Base-by-base conservation (phyloP, 176 grass and related monocot genomes). In the Eleusine indica region DNA sequence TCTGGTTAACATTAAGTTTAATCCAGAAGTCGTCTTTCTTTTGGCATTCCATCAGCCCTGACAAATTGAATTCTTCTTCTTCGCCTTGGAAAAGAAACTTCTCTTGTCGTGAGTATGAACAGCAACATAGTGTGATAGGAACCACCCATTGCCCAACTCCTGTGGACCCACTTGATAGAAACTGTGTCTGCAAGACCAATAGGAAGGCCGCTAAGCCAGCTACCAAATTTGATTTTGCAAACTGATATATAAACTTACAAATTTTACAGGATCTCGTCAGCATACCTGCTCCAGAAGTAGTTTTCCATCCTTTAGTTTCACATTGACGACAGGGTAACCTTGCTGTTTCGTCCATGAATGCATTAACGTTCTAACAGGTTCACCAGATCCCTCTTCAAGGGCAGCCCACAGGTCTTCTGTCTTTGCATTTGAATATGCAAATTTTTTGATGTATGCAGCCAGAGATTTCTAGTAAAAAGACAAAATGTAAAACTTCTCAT, bases 341-440 rank as follows among this genome's bases (percentile, higher is more conserved):
- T 95, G 88, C 77, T 98, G 96, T 82, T 95, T 98, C 70, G 96
- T 98, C 96, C 96, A 98, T 49, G 93, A 98, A 71, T 93, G 87
- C 96, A 98, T 98, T 73, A 98, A 70, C 38, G 80, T 88, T 74
- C 80, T 91, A 57, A 98, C 91, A 47, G 96, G 96, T 82, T 98
- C 93, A 77, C 91, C 89, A 41, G 96, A 94, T 7, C 90, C 96
- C 79, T 95, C 89, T 92, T 98, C 93, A 74, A 98, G 89, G 89
- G 89, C 96, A 88, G 85, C 76, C 96, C 96, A 98, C 35, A 98
- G 81, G 70, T 98, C 96, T 68, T 98, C 93, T 41, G 96, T 98
- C 84, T 98, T 98, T 39, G 96, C 93, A 87, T 98, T 98, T 86
- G 96, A 95, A 82, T 91, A 98, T 8, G 87, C 89, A 42, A 90